Conservation (phyloP, 1,139 yeast genomes). For the Nakaseomyces bracarensis region DNA sequence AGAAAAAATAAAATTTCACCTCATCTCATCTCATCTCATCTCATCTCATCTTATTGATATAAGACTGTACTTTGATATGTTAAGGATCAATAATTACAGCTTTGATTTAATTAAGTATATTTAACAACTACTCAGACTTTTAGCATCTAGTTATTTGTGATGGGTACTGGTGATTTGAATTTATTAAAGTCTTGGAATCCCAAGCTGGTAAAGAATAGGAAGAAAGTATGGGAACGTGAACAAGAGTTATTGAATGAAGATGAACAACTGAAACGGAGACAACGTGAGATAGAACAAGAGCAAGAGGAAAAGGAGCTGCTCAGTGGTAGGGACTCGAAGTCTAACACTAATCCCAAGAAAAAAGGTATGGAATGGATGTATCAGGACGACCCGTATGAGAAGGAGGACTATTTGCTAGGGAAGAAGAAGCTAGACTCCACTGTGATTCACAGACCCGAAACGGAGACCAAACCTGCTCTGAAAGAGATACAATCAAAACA, state of each 20-base stretch:
- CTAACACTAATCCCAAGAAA: conserved; percentile 41
- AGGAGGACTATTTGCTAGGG: conserved; percentile 45
- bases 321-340: conserved; percentile 21
- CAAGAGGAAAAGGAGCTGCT: conserved; percentile 51
- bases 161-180: conserved; percentile 75
- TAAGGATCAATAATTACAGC: too few species aligned
- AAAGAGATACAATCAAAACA: conserved; percentile 6
- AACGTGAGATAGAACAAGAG: conserved; percentile 57
- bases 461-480: background rate
- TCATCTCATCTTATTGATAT: too few species aligned
- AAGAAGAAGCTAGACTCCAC: conserved; percentile 39
- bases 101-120: too few species aligned
- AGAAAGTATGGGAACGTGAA: conserved; percentile 77
- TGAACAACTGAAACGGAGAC: conserved; percentile 54
- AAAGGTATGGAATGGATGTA: conserved; percentile 82
- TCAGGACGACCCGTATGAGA: conserved; percentile 37
- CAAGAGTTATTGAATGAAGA: conserved; percentile 70
- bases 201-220: conserved; percentile 73
- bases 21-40: too few species aligned
- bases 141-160: too few species aligned
- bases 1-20: too few species aligned
- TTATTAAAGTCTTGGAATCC: conserved; percentile 96
- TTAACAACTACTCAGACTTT: too few species aligned
- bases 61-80: too few species aligned
- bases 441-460: conserved; percentile 15